Evolutionary conservation across 306 rosid species (phyloP).

Genomic region (Macrotyloma uniflorum): DNA sequence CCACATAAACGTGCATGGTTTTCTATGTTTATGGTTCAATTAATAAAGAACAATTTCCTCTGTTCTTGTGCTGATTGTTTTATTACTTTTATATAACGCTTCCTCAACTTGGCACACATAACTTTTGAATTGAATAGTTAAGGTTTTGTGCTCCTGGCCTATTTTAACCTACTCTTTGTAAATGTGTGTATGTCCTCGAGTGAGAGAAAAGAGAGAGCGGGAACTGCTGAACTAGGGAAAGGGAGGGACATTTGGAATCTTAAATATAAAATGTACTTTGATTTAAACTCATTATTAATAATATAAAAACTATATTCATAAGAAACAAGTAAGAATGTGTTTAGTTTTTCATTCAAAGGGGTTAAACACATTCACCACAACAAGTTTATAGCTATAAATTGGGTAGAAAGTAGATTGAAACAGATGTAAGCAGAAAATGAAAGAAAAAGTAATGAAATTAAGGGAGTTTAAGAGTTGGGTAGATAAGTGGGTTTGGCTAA

Average conservation of each 20-base stretch:
- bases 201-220: neutral
- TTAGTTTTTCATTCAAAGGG: no score
- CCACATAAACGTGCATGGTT: constrained; percentile 29
- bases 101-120: constrained; percentile 18
- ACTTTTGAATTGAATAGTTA: constrained; percentile 11
- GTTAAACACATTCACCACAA: no score
- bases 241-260: constrained; percentile 34
- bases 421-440: no score
- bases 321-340: no score
- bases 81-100: constrained; percentile 14
- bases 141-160: constrained; percentile 39
- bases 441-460: neutral
- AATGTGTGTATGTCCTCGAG: constrained; percentile 3
- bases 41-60: constrained; percentile 40
- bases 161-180: constrained; percentile 37
- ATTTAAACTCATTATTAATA: neutral
- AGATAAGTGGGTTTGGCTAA: neutral
- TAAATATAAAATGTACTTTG: neutral
- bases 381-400: no score
- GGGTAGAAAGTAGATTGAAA: no score
- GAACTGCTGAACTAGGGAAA: constrained; percentile 11
- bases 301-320: neutral
- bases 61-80: constrained; percentile 42
- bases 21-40: constrained; percentile 41
- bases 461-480: neutral